Percentiles rank a stretch among this genome's conserved stretches.
Evolutionary conservation across 2,329 filamentous ascomycete species (phyloP).

Genomic region (Nemania serpens): DNA sequence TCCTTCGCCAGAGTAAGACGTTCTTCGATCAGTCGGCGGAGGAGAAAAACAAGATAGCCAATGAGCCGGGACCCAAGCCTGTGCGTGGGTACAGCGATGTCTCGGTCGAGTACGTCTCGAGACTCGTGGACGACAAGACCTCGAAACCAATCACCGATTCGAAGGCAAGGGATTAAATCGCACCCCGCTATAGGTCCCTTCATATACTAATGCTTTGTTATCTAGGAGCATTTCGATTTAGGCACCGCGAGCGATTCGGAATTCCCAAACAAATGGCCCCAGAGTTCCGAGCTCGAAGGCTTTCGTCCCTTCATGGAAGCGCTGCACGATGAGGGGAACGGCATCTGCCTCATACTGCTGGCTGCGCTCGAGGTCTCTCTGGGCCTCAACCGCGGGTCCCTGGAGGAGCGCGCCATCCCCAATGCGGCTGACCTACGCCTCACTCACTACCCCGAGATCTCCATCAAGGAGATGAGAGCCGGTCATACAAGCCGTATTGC

Average conservation of each 20-base stretch:
- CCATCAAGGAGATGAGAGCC: slow-evolving; percentile 7
- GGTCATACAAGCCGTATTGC: slow-evolving; percentile 22
- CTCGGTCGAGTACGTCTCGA: slow-evolving; percentile 18
- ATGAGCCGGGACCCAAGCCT: slow-evolving; percentile 14
- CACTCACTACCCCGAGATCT: slow-evolving; percentile 20
- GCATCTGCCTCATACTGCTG: slow-evolving; percentile 4
- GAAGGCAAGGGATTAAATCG: background rate
- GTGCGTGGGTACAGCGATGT: slow-evolving; percentile 17
- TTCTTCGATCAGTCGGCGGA: slow-evolving; percentile 11
- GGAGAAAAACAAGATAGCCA: slow-evolving; percentile 12
- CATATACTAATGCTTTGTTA: background rate
- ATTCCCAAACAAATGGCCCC: slow-evolving; percentile 23
- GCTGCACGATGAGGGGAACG: slow-evolving; percentile 1
- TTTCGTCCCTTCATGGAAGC: slow-evolving; percentile 21
- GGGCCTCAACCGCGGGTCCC: slow-evolving; percentile 2
- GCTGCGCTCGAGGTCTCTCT: slow-evolving; percentile 18
- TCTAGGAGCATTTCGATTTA: slow-evolving; percentile 23
- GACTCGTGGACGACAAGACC: slow-evolving; percentile 17
- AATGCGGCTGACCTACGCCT: slow-evolving; percentile 23
- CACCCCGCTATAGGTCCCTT: background rate
- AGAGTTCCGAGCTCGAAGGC: slow-evolving; percentile 5
- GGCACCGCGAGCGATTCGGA: slow-evolving; percentile 6
- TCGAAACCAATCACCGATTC: slow-evolving; percentile 18
- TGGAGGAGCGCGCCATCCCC: slow-evolving; percentile 14
- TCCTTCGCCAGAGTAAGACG: slow-evolving; percentile 4